Evolutionary conservation across 1,284 basidiomycete species (phyloP), one percentile per base, ranked within the genome.

Genomic region (Trichosporon ovoides): DNA sequence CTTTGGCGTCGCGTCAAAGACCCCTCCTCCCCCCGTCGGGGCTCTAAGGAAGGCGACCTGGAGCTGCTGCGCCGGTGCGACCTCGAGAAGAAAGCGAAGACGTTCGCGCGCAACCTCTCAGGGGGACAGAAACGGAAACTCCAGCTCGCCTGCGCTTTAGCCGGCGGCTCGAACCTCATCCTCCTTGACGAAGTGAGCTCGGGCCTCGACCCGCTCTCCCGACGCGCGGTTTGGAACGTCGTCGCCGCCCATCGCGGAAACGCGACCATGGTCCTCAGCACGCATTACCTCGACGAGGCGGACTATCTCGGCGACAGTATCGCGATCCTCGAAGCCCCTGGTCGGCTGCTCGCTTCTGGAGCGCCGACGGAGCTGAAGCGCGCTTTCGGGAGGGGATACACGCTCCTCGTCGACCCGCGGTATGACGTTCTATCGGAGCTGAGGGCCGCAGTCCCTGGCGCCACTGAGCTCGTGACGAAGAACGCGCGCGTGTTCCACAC

Each of bases 61-160:
- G 82, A 83, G 62, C 75, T 89, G 3, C 70, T 90, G 22, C 70
- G 78, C 14, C 85, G 88, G 65, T 91, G 88, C 62, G 87, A 89
- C 68, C 75, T 91, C 31, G 82, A 76, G 13, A 79, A 79, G 57
- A 90, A 90, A 74, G 82, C 87, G 7, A 78, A 85, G 64, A 79
- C 83, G 7, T 85, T 85, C 65, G 84, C 87, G 2, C 77, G 78
- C 53, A 85, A 83, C 6, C 79, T 91, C 19, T 85, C 83, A 31
- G 88, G 88, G 1, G 88, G 88, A 7, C 88, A 91, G 78, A 90
- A 90, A 77, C 77, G 88, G 67, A 89, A 89, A 76, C 77, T 90
- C 24, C 87, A 90, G 68, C 78, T 90, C 19, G 88, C 88, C 0
- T 84, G 87, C 61, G 88, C 88, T 4, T 73, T 90, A 10, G 80